Base-by-base conservation (phyloP, 2,329 filamentous ascomycete genomes). In the Penicillium fuscoglaucum region DNA sequence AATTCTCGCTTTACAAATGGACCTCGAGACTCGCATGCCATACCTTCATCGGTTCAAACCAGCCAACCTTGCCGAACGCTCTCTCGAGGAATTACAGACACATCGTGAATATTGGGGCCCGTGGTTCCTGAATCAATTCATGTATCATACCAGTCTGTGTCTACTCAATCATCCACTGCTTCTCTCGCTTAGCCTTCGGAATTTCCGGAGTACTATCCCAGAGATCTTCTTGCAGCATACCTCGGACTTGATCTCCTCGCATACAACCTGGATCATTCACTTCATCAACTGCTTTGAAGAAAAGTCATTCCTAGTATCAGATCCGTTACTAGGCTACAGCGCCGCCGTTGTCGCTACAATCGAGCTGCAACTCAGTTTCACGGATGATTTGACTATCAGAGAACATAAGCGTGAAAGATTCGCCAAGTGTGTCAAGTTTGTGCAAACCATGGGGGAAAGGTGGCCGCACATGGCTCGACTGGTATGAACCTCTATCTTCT, bases 171-270 rank as follows among this genome's bases (percentile, higher is more conserved):
- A 84, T 58, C 82, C 82, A 0, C 76, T 84, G n/a, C 68, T 84
- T 2, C 67, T 84, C 4, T 83, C 81, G 0, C 71, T 83, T 39
- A 75, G 80, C n/a, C 72, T 84, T 4, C 76, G 79, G n/a, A 82
- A 79, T 35, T 82, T 83, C 61, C 78, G 80, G 37, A 77, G 78
- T 39, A 80, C 77, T 3, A 82, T 83, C 41, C 82, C 82, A 0
- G 80, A 84, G 51, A 80, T 82, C 1, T 84, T 84, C 21, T 74
- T 84, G 1, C 81, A 83, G 48, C 80, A 83, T 60, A 83, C 80
- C 0, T 80, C 79, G 13, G 81, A 83, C 54, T 71, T 81, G 28
- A 82, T 83, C 29, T 77, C 78, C 0, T 79, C 78, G 0, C 81
- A 83, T 59, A 79, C 80, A 0, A 78, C 78, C 0, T 84, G 82